Base-by-base conservation (phyloP, 257 asterid species). In the Jacaranda copaia region DNA sequence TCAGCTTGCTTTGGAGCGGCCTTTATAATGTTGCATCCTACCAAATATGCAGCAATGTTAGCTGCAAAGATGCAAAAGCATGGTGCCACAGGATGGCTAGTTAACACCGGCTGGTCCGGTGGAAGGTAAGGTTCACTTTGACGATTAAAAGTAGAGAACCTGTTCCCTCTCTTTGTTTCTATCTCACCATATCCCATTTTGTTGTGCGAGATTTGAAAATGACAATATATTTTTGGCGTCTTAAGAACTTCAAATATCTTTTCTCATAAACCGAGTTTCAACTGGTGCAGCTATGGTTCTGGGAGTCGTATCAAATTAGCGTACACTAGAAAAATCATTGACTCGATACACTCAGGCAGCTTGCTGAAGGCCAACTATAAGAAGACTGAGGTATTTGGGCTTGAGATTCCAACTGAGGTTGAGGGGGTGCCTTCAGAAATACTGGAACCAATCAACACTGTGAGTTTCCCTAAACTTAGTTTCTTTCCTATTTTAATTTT, bases 1-100 rank as follows among this genome's bases (percentile, higher is more conserved):
- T 96, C 99, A 6, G 99, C 99, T 59, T 96, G 99, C 85, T 96
- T 93, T 13, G 99, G 99, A 16, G 99, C 99, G 64, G 99, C 99
- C 19, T 96, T 96, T 52, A 93, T 96, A 64, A 96, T 93, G 98
- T 73, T 96, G 81, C 99, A 96, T 72, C 99, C 99, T 0, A 90
- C 98, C 19, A 90, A 93, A 75, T 96, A 96, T 40, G 99, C 99
- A 12, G 99, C 96, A 75, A 93, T 96, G 98, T 69, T 96, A 71
- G 97, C 99, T 32, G 87, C 80, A 64, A 96, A 93, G 84, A 96
- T 96, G 98, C 86, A 84, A 72, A 85, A 88, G 81, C 98, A 93
- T 3, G 98, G 97, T 45, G 97, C 99, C 66, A 96, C 98, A 0
- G 99, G 96, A 46, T 96, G 99, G 99, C 97, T 96, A n/a, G 99